Conservation (phyloP, 495 filamentous ascomycete species). For the Annulohypoxylon nitens region DNA sequence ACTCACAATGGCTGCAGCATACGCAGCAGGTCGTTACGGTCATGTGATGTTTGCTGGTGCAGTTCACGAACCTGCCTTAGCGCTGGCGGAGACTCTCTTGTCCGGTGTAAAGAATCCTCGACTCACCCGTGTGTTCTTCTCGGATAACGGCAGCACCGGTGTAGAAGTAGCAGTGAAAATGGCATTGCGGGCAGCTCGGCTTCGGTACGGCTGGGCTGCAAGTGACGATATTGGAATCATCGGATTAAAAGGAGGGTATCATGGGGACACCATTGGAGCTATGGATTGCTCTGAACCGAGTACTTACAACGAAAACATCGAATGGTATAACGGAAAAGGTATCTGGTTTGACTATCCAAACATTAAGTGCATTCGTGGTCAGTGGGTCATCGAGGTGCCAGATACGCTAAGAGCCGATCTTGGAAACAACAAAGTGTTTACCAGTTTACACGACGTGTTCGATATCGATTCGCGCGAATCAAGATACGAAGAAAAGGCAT, state of each 20-base stretch:
- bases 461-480: constrained; percentile 65
- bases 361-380: constrained; percentile 71
- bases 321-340: constrained; percentile 81
- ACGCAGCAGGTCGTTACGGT: constrained; percentile 84
- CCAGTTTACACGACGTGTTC: constrained; percentile 70
- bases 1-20: constrained; percentile 76
- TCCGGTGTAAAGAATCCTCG: constrained; percentile 69
- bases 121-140: constrained; percentile 76
- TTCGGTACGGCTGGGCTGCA: constrained; percentile 73
- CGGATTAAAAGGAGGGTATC: constrained; percentile 80
- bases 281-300: constrained; percentile 84
- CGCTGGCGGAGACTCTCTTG: constrained; percentile 71
- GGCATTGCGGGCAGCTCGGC: constrained; percentile 73
- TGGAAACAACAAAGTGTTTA: constrained; percentile 62
- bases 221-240: constrained; percentile 69
- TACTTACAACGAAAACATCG: constrained; percentile 78
- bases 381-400: constrained; percentile 72
- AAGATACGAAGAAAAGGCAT: constrained; percentile 58
- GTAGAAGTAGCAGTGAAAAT: constrained; percentile 87
- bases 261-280: constrained; percentile 84
- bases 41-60: constrained; percentile 86
- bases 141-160: constrained; percentile 83
- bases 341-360: constrained; percentile 82
- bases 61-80: constrained; percentile 77
- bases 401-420: constrained; percentile 60